Base-by-base conservation (phyloP, 805 yeast genomes). In the Starmerella floris region DNA sequence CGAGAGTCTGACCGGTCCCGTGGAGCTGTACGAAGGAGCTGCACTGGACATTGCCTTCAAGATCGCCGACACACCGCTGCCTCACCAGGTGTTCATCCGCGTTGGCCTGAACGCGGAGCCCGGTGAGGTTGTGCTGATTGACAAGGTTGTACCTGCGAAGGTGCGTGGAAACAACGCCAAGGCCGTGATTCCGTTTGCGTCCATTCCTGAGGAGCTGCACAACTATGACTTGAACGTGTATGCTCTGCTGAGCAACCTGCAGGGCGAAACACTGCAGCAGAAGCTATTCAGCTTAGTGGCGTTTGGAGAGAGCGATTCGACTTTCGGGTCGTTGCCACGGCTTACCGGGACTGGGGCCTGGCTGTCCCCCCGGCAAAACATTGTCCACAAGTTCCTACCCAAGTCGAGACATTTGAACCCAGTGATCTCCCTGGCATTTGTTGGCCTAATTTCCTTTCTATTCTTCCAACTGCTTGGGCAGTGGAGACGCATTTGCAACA, bases 381-480 rank as follows among this genome's bases (percentile, higher is more conserved):
- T 83, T 50, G 60, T 59, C 49, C 84, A 82, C 59, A 57, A 62
- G 30, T 84, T 83, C 64, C 68, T 66, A 42, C 57, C 61, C 3
- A 72, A 70, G n/a, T 74, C 76, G 19, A 60, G 60, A 27, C 72
- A 77, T 28, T 76, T 73, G 11, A 63, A 71, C 42, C 61, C 73
- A 8, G 46, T 66, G 2, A 49, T 80, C 21, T 77, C 87, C 2
- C 48, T 68, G 9, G 51, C 68, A 1, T 78, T 80, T 52, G 65
- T 69, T 17, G 64, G 62, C 3, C 62, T 62, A 5, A 69, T 74
- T 13, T 49, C 64, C 13, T 65, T 56, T 1, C 61, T 74, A 40
- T 58, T 72, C 19, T 45, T 67, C 2, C 66, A 55, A 0, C 63
- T 76, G 38, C 49, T 77, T 25, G 64, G 62, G 47, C 30, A 40